Evolutionary conservation across 2,329 filamentous ascomycete species (phyloP).

Genomic region (Trichoderma sp.): DNA sequence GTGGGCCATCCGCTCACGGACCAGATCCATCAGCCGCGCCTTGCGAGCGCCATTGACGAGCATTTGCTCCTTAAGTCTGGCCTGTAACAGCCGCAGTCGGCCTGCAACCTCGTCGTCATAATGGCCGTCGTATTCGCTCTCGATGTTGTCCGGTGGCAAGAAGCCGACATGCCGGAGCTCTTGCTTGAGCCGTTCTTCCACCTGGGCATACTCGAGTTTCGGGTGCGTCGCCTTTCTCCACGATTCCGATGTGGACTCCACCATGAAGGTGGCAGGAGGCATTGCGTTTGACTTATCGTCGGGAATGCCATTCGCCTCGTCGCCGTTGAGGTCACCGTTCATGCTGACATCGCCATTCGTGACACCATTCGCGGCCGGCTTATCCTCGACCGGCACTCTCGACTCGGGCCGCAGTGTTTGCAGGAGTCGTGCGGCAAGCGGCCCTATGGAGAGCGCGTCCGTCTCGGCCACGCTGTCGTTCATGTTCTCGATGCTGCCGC

Average conservation of each 20-base stretch:
- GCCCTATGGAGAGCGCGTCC: constrained; percentile 85
- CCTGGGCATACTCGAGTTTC: constrained; percentile 79
- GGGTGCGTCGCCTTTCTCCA: constrained; percentile 78
- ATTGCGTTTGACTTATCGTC: constrained; percentile 46
- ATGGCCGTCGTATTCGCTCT: constrained; percentile 82
- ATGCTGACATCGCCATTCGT: constrained; percentile 58
- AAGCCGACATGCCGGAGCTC: constrained; percentile 92
- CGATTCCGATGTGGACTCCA: constrained; percentile 71
- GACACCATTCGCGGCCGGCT: constrained; percentile 55
- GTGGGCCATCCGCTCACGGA: constrained; percentile 89
- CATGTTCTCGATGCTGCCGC: constrained; percentile 84
- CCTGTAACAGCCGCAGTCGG: constrained; percentile 81
- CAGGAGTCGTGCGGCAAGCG: constrained; percentile 79
- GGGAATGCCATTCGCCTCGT: constrained; percentile 40
- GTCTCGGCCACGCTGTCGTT: constrained; percentile 85
- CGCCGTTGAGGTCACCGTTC: constrained; percentile 52
- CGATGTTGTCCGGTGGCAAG: constrained; percentile 64
- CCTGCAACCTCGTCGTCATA: constrained; percentile 94
- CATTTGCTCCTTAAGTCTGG: constrained; percentile 78
- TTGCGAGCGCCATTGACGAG: constrained; percentile 91
- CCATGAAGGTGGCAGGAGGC: constrained; percentile 76
- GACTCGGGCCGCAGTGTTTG: constrained; percentile 79
- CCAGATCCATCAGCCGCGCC: constrained; percentile 79
- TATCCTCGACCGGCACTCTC: constrained; percentile 60
- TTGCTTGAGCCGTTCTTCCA: constrained; percentile 88